phyloP scores from a whole-genome alignment of 257 asterid species.

The Eustoma russellianum region DNA sequence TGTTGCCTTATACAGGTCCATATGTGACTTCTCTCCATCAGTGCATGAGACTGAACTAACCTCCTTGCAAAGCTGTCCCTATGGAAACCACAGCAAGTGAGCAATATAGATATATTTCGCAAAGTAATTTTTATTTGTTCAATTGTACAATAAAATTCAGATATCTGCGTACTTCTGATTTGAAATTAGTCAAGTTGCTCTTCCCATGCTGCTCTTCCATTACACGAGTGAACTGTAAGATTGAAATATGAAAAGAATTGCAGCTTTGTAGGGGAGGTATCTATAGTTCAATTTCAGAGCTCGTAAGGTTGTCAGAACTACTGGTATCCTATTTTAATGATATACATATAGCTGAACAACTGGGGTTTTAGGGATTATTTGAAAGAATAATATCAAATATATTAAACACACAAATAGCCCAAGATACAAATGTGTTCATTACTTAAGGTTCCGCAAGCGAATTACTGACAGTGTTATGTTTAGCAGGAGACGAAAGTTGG shows the following conservation, averaged over 20 bases:
- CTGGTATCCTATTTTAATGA: too few relatives aligned
- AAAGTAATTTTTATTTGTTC: background rate
- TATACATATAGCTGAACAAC: too few relatives aligned
- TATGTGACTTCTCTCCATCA: conserved; percentile 32
- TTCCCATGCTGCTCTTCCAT: conserved; percentile 42
- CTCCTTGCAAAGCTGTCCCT: conserved; percentile 40
- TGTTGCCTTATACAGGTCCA: conserved; percentile 25
- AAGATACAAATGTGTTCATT: too few relatives aligned
- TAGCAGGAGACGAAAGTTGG: too few relatives aligned
- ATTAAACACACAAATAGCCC: too few relatives aligned
- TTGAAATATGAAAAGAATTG: conserved; percentile 3
- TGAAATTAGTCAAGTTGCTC: conserved; percentile 30
- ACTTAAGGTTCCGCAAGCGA: too few relatives aligned
- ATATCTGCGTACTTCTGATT: conserved; percentile 36
- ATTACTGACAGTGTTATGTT: too few relatives aligned
- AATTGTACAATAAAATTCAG: background rate
- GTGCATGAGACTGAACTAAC: conserved; percentile 34
- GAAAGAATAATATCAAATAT: too few relatives aligned
- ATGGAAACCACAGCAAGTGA: conserved; percentile 12
- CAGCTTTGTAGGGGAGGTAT: background rate
- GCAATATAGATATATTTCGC: background rate
- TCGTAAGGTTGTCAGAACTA: too few relatives aligned
- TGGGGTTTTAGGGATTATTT: too few relatives aligned
- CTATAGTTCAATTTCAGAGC: too few relatives aligned
- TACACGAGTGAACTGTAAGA: conserved; percentile 51